These are phyloP conservation scores for Apiotrichum domesticum DNA, from an alignment of 1,284 basidiomycete species.

Conservation along the genomic window DNA sequence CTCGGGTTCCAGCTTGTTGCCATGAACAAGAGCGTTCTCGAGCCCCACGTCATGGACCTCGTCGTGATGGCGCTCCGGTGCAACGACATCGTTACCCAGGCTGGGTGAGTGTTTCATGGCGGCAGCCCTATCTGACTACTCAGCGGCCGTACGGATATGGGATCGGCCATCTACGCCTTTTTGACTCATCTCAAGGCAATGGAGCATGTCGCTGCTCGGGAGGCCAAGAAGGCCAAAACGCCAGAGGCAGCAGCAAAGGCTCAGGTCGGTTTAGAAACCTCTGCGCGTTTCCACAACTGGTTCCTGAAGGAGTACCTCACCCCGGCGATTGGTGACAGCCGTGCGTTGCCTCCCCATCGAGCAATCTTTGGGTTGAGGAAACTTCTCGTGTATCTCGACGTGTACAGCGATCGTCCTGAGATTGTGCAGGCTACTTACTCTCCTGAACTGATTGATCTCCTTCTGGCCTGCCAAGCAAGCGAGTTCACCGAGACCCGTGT, in stretches of 20 bases:
- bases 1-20: slow-evolving; percentile 32
- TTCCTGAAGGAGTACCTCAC: slow-evolving; percentile 27
- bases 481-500: slow-evolving; percentile 41
- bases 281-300: slow-evolving; percentile 22
- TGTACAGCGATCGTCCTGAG: slow-evolving; percentile 18
- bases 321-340: slow-evolving; percentile 20
- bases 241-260: neutral
- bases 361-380: slow-evolving; percentile 28
- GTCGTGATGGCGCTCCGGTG: slow-evolving; percentile 24
- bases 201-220: slow-evolving; percentile 5
- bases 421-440: slow-evolving; percentile 24
- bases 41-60: slow-evolving; percentile 17
- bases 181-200: slow-evolving; percentile 25
- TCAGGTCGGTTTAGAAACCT: neutral
- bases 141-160: slow-evolving; percentile 35
- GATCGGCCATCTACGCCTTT: slow-evolving; percentile 30
- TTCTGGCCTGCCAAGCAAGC: slow-evolving; percentile 42
- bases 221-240: slow-evolving; percentile 9
- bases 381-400: slow-evolving; percentile 28
- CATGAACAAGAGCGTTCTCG: slow-evolving; percentile 25
- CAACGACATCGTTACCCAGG: slow-evolving; percentile 26
- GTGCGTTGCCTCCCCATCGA: slow-evolving; percentile 26
- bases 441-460: slow-evolving; percentile 24
- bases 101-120: slow-evolving; percentile 23
- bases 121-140: neutral